Base-by-base conservation (phyloP, 2,329 filamentous ascomycete genomes). In the Trichophyton verrucosum region DNA sequence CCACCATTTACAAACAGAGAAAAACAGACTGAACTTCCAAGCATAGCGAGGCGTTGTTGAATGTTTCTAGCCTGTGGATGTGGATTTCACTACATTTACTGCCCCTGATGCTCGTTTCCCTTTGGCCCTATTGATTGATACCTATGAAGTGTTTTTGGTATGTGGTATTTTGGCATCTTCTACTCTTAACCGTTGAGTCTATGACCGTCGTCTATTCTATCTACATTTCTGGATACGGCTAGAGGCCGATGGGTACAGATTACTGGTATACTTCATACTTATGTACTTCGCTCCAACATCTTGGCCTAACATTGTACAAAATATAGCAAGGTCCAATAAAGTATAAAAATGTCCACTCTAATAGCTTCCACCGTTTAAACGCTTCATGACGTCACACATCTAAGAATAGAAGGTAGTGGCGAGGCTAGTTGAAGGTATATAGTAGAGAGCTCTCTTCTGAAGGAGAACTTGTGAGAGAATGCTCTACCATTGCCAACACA, bases 41-140 rank as follows among this genome's bases (percentile, higher is more conserved):
- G 61, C 61, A 63, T 63, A 61, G 61, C 59, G 61, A 63, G 61
- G 61, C 57, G 61, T 63, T 63, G 57, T 33, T 27, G 20, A 22
- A 7, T 53, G 49, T 53, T 33, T 53, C 24, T 53, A 33, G 22
- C 49, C 49, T 53, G 49, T 33, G 9, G 22, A 27, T 53, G 49
- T 33, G 9, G 22, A 27, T 27, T 51, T 22, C 6, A 38, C 33
- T 38, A 13, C 33, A 44, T n/a, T 17, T 17, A 8, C 40, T n/a
- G 6, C n/a, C 40, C 40, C 40, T 44, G 40, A 44, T 44, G 15
- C n/a, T 44, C 40, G n/a, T n/a, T 20, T n/a, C 38, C 20, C n/a
- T 15, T 20, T 40, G 33, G 15, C 38, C 40, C 40, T 20, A 9
- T 57, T 57, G n/a, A 9, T 38, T 57, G n/a, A 9, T 38, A 38